phyloP scores from a whole-genome alignment of 1,284 basidiomycete genomes.

The Moesziomyces aphidis region DNA sequence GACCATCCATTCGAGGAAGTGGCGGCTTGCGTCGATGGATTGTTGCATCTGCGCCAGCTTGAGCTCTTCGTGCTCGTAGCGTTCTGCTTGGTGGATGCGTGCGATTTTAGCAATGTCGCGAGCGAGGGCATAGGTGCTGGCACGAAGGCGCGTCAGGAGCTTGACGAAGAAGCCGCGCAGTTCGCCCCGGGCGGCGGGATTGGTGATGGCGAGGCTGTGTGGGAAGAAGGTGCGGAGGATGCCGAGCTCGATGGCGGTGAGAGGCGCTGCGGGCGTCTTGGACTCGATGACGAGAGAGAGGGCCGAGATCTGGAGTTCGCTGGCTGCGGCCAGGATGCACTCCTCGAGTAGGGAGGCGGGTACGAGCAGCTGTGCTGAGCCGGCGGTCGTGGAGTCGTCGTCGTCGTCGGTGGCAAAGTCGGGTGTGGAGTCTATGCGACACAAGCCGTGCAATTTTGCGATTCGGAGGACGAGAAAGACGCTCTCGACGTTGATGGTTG shows the following conservation, averaged over 20 bases:
- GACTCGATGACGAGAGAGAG: slow-evolving; percentile 54
- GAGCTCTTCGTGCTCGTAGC: slow-evolving; percentile 30
- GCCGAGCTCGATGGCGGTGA: slow-evolving; percentile 38
- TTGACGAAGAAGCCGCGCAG: slow-evolving; percentile 57
- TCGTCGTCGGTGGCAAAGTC: slow-evolving; percentile 30
- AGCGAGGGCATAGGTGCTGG: slow-evolving; percentile 48
- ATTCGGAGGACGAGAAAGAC: slow-evolving; percentile 39
- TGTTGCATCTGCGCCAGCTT: slow-evolving; percentile 29
- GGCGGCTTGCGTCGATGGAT: slow-evolving; percentile 27
- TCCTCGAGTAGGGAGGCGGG: slow-evolving; percentile 39
- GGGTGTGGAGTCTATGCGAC: slow-evolving; percentile 21
- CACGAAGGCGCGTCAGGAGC: slow-evolving; percentile 57
- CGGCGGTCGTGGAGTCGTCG: slow-evolving; percentile 6
- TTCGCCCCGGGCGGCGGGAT: slow-evolving; percentile 54
- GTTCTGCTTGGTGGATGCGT: slow-evolving; percentile 33
- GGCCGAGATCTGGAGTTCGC: slow-evolving; percentile 55
- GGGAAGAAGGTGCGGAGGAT: slow-evolving; percentile 50
- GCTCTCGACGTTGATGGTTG: slow-evolving; percentile 36
- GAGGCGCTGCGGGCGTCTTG: slow-evolving; percentile 48
- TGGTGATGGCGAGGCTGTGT: slow-evolving; percentile 50
- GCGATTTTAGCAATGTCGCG: slow-evolving; percentile 40
- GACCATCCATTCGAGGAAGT: slow-evolving; percentile 42
- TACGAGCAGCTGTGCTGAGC: slow-evolving; percentile 26
- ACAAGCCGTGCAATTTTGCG: slow-evolving; percentile 39
- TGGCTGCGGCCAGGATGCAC: slow-evolving; percentile 44